Evolutionary conservation across 2,329 filamentous ascomycete species (phyloP).

Genomic region (Hymenoscyphus albidus): DNA sequence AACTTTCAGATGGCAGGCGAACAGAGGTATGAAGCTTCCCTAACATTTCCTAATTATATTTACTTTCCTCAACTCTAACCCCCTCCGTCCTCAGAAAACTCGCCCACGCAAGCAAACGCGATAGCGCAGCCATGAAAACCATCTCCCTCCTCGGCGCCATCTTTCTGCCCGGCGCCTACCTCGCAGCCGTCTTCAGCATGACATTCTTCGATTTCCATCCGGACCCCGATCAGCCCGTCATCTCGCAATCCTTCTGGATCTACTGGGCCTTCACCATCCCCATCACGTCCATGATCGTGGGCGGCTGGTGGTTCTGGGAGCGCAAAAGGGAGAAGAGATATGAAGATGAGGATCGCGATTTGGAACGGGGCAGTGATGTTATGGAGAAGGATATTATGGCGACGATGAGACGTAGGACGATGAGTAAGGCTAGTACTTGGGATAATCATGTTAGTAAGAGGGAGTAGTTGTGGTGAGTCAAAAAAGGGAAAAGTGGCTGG

Average conservation of each 20-base stretch:
- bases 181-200: constrained; percentile 63
- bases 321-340: constrained; percentile 23
- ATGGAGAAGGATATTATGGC: constrained; percentile 32
- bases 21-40: constrained; percentile 28
- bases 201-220: constrained; percentile 60
- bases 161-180: constrained; percentile 59
- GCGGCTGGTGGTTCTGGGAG: constrained; percentile 48
- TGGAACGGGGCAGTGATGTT: constrained; percentile 30
- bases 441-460: constrained; percentile 12
- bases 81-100: constrained; percentile 28
- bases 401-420: constrained; percentile 29
- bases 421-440: constrained; percentile 31
- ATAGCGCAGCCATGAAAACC: constrained; percentile 58
- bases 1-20: constrained; percentile 53
- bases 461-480: background rate
- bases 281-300: constrained; percentile 52
- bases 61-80: background rate
- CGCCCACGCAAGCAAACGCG: constrained; percentile 39
- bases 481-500: background rate
- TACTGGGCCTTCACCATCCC: constrained; percentile 61
- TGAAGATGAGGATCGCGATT: constrained; percentile 26
- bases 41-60: too few relatives aligned
- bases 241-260: constrained; percentile 55
- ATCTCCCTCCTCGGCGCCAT: constrained; percentile 60
- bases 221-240: constrained; percentile 1